Conservation (phyloP, 1,284 basidiomycete genomes). For the Athelia psychrophila region DNA sequence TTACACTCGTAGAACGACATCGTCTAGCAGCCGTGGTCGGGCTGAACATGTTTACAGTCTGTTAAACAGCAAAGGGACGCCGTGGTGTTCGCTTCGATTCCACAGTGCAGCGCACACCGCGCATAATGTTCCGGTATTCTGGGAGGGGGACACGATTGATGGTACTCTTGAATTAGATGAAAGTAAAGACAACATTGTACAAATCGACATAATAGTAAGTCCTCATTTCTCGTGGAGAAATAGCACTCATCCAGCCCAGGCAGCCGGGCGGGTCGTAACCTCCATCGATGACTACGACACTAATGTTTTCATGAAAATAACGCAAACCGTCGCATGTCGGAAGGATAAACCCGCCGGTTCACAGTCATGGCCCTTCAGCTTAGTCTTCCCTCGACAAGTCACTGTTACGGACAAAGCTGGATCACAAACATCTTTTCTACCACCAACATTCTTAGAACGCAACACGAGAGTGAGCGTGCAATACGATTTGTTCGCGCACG, state of each 20-base stretch:
- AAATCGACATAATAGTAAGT: neutral
- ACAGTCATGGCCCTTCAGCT: slow-evolving; percentile 36
- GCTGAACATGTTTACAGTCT: slow-evolving; percentile 8
- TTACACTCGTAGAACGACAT: neutral
- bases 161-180: slow-evolving; percentile 8
- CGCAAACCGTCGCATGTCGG: neutral
- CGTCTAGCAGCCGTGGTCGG: slow-evolving; percentile 2
- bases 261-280: neutral
- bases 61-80: slow-evolving; percentile 3
- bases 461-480: slow-evolving; percentile 41
- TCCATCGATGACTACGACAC: neutral
- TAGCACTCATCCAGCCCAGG: neutral
- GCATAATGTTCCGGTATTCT: slow-evolving; percentile 9
- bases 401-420: slow-evolving; percentile 28
- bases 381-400: slow-evolving; percentile 38
- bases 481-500: slow-evolving; percentile 41
- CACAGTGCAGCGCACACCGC: slow-evolving; percentile 6
- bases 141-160: slow-evolving; percentile 11
- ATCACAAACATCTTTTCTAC: slow-evolving; percentile 32
- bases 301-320: neutral
- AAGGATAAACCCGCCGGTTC: slow-evolving; percentile 37
- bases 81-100: slow-evolving; percentile 10
- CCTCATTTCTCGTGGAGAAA: neutral
- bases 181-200: neutral
- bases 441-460: slow-evolving; percentile 47